Evolutionary conservation across 495 filamentous ascomycete genomes (phyloP).

Genomic region (Penicillium robsamsonii): DNA sequence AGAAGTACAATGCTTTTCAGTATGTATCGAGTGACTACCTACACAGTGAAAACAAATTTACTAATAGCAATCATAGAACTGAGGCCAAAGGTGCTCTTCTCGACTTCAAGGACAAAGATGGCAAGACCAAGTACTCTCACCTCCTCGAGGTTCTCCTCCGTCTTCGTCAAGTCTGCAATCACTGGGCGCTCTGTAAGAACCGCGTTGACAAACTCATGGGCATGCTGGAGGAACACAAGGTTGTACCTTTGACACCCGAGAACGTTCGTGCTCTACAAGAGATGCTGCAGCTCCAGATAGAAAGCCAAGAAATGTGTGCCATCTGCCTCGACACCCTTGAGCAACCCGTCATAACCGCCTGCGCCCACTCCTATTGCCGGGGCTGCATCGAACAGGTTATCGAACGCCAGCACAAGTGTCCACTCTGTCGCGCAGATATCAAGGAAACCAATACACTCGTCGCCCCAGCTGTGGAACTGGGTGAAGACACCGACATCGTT

Average conservation of each 20-base stretch:
- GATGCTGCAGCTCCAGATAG: conserved; percentile 74
- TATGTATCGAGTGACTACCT: conserved; percentile 24
- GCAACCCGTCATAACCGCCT: conserved; percentile 80
- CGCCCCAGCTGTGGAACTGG: conserved; percentile 55
- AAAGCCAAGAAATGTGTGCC: conserved; percentile 79
- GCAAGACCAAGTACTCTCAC: conserved; percentile 55
- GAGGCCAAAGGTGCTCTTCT: conserved; percentile 74
- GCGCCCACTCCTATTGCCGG: conserved; percentile 78
- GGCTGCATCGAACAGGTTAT: conserved; percentile 78
- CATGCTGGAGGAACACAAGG: conserved; percentile 61
- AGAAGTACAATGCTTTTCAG: conserved; percentile 78
- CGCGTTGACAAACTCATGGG: conserved; percentile 68
- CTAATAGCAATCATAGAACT: conserved; percentile 40
- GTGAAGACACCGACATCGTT: conserved; percentile 47
- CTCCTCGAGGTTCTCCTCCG: conserved; percentile 82
- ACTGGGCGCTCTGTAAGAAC: conserved; percentile 77
- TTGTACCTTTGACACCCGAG: conserved; percentile 69
- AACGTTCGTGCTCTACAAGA: conserved; percentile 72
- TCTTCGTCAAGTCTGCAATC: conserved; percentile 83
- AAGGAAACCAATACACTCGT: conserved; percentile 59
- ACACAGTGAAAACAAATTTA: neutral
- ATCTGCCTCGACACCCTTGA: conserved; percentile 76
- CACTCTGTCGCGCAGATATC: conserved; percentile 80
- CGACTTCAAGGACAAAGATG: conserved; percentile 52
- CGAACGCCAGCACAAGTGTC: conserved; percentile 77